phyloP scores from a whole-genome alignment of 176 grass and related monocot genomes.

The Bothriochloa decipiens region DNA sequence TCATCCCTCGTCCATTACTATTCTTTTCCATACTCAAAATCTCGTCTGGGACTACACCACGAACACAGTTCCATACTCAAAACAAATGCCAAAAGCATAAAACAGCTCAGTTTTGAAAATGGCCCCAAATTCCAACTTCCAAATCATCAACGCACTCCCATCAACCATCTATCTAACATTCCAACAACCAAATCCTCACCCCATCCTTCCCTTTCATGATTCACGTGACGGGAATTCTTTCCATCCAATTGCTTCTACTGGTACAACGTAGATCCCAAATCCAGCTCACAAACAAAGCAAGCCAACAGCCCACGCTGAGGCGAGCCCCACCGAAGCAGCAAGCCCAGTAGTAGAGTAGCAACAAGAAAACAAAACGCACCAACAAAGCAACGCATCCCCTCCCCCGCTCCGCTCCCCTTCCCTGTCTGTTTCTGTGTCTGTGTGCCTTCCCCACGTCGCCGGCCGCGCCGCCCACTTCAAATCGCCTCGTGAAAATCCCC shows the following conservation, averaged over 20 bases:
- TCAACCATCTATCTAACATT: neutral
- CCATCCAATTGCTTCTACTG: neutral
- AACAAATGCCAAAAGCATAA: neutral
- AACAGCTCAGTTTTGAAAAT: neutral
- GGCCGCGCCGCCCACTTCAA: neutral
- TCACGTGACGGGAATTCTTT: slow-evolving; percentile 37
- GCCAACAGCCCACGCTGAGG: neutral
- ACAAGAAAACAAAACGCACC: slow-evolving; percentile 17
- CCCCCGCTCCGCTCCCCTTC: neutral
- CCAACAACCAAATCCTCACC: neutral
- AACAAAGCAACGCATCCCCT: slow-evolving; percentile 52
- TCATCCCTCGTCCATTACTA: neutral
- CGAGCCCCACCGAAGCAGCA: neutral
- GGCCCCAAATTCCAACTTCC: neutral
- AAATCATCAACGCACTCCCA: neutral
- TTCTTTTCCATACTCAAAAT: neutral
- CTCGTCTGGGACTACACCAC: neutral
- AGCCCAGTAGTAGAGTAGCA: neutral
- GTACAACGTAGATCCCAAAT: slow-evolving; percentile 21
- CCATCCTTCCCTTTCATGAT: neutral
- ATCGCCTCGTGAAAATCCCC: slow-evolving; percentile 14
- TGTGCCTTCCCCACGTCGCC: neutral
- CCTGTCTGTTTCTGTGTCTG: neutral
- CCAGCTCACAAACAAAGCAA: neutral
- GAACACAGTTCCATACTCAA: neutral